A percentile compares a stretch with the other conserved stretches of the same genome.
These are phyloP conservation scores for Bacidia rubella DNA, from an alignment of 495 filamentous ascomycete species.

Conservation along the genomic window DNA sequence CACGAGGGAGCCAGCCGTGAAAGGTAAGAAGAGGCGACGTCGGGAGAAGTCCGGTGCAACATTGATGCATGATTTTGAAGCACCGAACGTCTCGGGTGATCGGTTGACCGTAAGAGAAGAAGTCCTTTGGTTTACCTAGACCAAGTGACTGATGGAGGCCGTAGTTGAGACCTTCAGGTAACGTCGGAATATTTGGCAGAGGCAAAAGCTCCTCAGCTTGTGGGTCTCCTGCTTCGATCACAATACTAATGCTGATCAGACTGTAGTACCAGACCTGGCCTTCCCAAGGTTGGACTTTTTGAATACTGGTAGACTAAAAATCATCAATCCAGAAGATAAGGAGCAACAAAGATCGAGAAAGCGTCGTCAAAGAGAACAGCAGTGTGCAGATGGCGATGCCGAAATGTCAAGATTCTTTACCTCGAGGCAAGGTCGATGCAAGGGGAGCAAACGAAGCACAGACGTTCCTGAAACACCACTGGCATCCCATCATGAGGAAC, in stretches of 20 bases:
- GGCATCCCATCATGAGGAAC: not conserved
- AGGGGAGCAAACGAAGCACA: not conserved
- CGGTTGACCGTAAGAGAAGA: conserved; percentile 44
- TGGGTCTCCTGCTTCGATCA: conserved; percentile 18
- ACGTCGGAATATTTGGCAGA: conserved; percentile 56
- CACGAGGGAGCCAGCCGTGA: conserved; percentile 24
- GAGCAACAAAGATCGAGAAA: not conserved
- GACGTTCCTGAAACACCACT: not conserved
- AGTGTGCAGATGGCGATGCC: conserved; percentile 12
- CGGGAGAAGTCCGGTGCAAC: conserved; percentile 30
- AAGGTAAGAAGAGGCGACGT: conserved; percentile 28
- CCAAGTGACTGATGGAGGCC: conserved; percentile 14
- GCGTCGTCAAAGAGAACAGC: conserved; percentile 3
- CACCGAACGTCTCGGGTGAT: conserved; percentile 45
- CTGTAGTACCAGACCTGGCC: conserved; percentile 45
- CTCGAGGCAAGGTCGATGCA: not conserved
- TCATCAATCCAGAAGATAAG: conserved; percentile 1
- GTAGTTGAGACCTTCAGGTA: conserved; percentile 36
- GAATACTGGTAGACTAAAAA: conserved; percentile 21
- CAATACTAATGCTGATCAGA: not conserved
- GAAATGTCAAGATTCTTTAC: conserved; percentile 18
- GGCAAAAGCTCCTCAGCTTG: conserved; percentile 49
- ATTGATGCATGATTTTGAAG: conserved; percentile 49
- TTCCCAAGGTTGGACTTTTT: conserved; percentile 61
- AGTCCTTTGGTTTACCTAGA: conserved; percentile 13